phyloP scores from a whole-genome alignment of 306 rosid genomes.

The Abrus precatorius region DNA sequence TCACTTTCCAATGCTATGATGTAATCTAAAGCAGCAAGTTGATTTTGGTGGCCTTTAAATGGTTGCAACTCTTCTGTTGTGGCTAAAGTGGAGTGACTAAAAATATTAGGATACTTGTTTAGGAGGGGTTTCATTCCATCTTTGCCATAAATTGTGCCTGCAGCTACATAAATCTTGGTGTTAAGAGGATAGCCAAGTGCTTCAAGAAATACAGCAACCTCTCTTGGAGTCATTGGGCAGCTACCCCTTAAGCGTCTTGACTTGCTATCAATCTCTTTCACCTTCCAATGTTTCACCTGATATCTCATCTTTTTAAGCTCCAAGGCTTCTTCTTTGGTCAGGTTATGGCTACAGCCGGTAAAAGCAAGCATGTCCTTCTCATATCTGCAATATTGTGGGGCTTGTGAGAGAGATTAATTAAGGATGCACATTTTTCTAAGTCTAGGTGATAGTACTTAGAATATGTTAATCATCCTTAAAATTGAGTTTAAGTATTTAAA shows the following conservation, averaged over 20 bases:
- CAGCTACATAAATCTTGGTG: constrained; percentile 67
- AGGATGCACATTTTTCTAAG: neutral
- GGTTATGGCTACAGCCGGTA: constrained; percentile 77
- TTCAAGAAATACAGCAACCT: constrained; percentile 68
- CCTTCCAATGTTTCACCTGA: constrained; percentile 67
- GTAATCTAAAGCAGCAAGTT: constrained; percentile 84
- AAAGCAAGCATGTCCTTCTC: constrained; percentile 89
- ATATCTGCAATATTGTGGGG: constrained; percentile 56
- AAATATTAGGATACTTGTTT: constrained; percentile 61
- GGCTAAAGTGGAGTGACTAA: constrained; percentile 63
- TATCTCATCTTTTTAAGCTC: constrained; percentile 61
- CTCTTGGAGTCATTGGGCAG: constrained; percentile 91
- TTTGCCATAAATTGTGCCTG: constrained; percentile 65
- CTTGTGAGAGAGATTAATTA: neutral
- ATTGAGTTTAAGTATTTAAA: too few species aligned
- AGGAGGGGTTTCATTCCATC: constrained; percentile 55
- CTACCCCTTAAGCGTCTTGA: constrained; percentile 56
- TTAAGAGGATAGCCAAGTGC: constrained; percentile 74
- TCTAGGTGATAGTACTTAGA: neutral
- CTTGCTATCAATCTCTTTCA: constrained; percentile 60
- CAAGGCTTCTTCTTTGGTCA: constrained; percentile 52
- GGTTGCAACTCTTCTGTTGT: constrained; percentile 66
- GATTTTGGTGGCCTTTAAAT: constrained; percentile 55
- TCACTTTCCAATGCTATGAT: constrained; percentile 67
- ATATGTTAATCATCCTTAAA: too few species aligned